phyloP scores from a whole-genome alignment of 805 yeast species.

The Suhomyces pyralidae region DNA sequence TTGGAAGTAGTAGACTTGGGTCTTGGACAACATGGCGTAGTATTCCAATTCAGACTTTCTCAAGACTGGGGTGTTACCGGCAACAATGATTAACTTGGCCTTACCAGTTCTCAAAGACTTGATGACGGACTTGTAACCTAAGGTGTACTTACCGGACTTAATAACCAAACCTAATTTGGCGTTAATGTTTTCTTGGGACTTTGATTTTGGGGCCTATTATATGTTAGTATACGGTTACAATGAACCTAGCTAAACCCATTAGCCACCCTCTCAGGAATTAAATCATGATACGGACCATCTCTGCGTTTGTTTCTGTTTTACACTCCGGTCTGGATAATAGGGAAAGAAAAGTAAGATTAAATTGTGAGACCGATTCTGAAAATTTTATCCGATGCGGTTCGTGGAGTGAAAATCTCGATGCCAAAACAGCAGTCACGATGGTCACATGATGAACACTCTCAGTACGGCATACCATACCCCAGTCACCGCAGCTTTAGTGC shows the following conservation, averaged over 20 bases:
- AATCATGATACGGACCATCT: conserved; percentile 85
- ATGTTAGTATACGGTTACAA: conserved; percentile 36
- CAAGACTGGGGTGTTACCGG: conserved; percentile 99
- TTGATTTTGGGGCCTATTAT: conserved; percentile 86
- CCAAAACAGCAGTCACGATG: conserved; percentile 5
- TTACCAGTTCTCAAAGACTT: conserved; percentile 98
- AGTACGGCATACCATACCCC: background rate
- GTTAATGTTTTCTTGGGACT: conserved; percentile 95
- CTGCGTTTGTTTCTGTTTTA: conserved; percentile 66
- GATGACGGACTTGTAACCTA: conserved; percentile 98
- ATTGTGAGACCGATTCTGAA: background rate
- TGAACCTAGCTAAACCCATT: background rate
- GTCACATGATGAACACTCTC: conserved; percentile 4
- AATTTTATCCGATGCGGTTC: conserved; percentile 3
- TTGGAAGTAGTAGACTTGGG: conserved; percentile 96
- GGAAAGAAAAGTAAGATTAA: conserved; percentile 2
- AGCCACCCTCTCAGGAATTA: background rate
- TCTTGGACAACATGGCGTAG: conserved; percentile 99
- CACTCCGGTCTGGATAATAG: conserved; percentile 85
- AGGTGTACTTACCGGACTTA: conserved; percentile 99
- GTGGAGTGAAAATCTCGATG: background rate
- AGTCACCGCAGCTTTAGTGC: background rate
- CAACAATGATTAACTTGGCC: conserved; percentile 96
- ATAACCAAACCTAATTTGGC: conserved; percentile 96
- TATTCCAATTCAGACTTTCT: conserved; percentile 99